Conservation (phyloP, 805 yeast species). For the Saturnispora zaruensis region DNA sequence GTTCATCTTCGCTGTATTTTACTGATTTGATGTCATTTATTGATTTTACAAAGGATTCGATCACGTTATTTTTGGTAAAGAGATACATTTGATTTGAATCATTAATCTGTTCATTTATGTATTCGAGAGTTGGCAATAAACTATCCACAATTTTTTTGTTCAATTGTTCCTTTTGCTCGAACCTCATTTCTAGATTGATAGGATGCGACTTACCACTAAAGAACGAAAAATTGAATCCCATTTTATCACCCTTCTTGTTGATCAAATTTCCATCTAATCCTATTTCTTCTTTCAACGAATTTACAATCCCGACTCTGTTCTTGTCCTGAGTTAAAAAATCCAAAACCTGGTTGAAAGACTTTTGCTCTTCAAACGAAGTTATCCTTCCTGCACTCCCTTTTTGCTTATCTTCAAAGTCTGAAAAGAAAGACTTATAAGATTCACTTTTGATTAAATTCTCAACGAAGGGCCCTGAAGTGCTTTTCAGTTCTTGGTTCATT, state of each 20-base stretch:
- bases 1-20: neutral
- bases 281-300: slow-evolving; percentile 21
- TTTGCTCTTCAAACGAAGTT: slow-evolving; percentile 27
- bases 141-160: slow-evolving; percentile 12
- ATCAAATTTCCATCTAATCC: slow-evolving; percentile 9
- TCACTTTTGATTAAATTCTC: slow-evolving; percentile 10
- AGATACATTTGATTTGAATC: slow-evolving; percentile 18
- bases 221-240: slow-evolving; percentile 4
- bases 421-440: slow-evolving; percentile 21
- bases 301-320: slow-evolving; percentile 19
- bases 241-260: neutral
- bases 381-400: slow-evolving; percentile 13
- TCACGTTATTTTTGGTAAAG: slow-evolving; percentile 16
- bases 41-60: slow-evolving; percentile 15
- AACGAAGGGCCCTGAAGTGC: neutral
- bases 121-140: slow-evolving; percentile 17
- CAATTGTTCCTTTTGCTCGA: slow-evolving; percentile 8
- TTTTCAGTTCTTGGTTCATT: neutral
- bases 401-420: slow-evolving; percentile 20
- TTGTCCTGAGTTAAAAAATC: slow-evolving; percentile 21
- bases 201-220: slow-evolving; percentile 9
- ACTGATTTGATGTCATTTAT: neutral
- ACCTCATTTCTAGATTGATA: slow-evolving; percentile 14
- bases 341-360: slow-evolving; percentile 26
- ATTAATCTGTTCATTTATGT: slow-evolving; percentile 18